Base-by-base conservation (phyloP, 202 grass and related monocot genomes). In the Bolboschoenoplectus hybrid region DNA sequence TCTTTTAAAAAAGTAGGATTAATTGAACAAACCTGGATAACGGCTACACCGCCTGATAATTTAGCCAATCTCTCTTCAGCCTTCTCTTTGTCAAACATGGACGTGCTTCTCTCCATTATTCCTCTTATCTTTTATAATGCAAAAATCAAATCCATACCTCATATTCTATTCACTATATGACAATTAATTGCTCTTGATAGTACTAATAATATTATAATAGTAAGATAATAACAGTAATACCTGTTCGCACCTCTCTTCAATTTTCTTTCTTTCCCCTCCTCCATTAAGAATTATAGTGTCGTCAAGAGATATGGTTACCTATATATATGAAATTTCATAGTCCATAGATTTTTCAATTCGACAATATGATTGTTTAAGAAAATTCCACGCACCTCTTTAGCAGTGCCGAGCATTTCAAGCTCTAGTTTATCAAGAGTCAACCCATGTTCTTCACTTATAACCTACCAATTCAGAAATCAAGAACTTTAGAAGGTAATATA, bases 1-100 rank as follows among this genome's bases (percentile, higher is more conserved):
- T 40, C 51, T 81, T 13, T 43, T 26, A 26, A 26, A 35, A 1
- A 7, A 46, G 40, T 81, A 63, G 75, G 57, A 60, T 83, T 61
- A 67, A 91, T 20, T 80, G 86, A 89, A n/a, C 81, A 82, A 89
- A 95, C 96, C 96, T 94, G 93, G 17, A 98, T 90, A 17, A 95
- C 69, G 39, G 93, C 96, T 85, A 98, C 91, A 51, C 96, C 93
- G 62, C 96, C 96, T 91, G 93, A 95, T 85, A 98, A 90, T 80
- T 94, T 98, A 5, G 96, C 89, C 78, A 98, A 89, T 77, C 96
- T 86, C 85, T 98, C 96, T 89, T 94, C 85, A 77, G 93, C 91
- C 85, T 98, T 98, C 85, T 98, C 93, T 91, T 95, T 98, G 85
- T 98, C 93, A 51, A 98, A 98, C 89, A 93, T 87, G 9, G 96